phyloP scores from a whole-genome alignment of 805 yeast species.

The Ogataea nonfermentans region DNA sequence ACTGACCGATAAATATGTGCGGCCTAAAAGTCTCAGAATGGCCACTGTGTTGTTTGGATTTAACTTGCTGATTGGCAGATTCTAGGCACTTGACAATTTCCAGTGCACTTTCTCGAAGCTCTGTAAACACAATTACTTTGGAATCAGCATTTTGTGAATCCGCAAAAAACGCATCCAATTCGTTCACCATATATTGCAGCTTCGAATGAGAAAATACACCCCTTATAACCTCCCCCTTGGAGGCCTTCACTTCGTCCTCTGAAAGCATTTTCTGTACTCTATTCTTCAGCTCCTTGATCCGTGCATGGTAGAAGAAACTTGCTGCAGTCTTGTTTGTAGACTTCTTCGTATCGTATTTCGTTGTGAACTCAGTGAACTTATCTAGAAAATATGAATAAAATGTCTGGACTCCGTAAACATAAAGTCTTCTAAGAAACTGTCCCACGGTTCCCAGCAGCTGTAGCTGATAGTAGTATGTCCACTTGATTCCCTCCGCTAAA shows the following conservation, averaged over 20 bases:
- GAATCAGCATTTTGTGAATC: conserved; percentile 46
- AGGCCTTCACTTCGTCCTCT: conserved; percentile 27
- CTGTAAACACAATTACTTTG: conserved; percentile 84
- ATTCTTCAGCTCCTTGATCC: conserved; percentile 43
- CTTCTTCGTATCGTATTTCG: conserved; percentile 55
- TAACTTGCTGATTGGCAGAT: conserved; percentile 24
- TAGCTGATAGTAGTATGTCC: conserved; percentile 64
- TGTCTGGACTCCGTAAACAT: conserved; percentile 78
- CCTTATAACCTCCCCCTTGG: conserved; percentile 20
- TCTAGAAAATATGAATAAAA: conserved; percentile 67
- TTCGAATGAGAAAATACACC: conserved; percentile 67
- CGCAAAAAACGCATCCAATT: conserved; percentile 54
- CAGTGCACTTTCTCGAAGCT: conserved; percentile 83
- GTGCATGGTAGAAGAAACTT: conserved; percentile 53
- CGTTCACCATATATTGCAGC: conserved; percentile 54
- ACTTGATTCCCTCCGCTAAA: conserved; percentile 66
- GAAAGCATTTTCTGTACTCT: conserved; percentile 44
- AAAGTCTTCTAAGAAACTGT: conserved; percentile 63
- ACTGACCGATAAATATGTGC: conserved; percentile 91
- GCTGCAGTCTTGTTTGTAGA: conserved; percentile 64
- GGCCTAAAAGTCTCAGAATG: conserved; percentile 48
- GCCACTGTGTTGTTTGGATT: conserved; percentile 21
- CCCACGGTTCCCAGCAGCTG: conserved; percentile 70
- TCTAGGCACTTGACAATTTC: conserved; percentile 76
- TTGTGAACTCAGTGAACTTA: conserved; percentile 54